A percentile compares a stretch with the other conserved stretches of the same genome.
Conservation (phyloP, 441 rosid species). For the Gossypium davidsonii region DNA sequence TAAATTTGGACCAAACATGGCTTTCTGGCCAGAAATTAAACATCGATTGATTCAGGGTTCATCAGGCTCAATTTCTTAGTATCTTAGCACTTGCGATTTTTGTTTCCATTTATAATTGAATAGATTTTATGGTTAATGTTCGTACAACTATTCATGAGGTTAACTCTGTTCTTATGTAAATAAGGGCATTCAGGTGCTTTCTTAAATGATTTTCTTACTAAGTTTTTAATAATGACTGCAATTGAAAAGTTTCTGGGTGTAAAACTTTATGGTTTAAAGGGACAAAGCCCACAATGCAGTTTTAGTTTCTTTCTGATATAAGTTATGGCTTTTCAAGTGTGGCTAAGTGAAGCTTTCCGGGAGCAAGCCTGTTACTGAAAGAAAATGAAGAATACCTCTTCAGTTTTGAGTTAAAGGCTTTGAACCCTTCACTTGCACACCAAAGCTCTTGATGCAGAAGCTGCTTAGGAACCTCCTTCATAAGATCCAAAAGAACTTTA, state of each 20-base stretch:
- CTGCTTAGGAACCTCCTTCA: constrained; percentile 92
- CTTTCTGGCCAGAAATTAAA: background rate
- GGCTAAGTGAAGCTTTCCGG: background rate
- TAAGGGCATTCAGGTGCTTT: constrained; percentile 2
- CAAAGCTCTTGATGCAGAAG: constrained; percentile 94
- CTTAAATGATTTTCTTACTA: background rate
- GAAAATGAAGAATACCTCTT: constrained; percentile 50
- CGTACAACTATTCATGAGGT: background rate
- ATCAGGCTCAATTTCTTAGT: background rate
- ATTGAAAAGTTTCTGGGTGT: background rate
- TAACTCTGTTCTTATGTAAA: background rate
- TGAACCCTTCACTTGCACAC: constrained; percentile 99
- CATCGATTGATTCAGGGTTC: background rate
- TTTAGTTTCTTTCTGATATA: background rate
- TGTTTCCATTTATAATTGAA: too few relatives aligned
- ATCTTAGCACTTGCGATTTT: background rate
- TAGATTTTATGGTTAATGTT: background rate
- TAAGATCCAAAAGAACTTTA: constrained; percentile 89
- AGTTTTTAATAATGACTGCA: background rate
- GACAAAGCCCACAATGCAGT: background rate
- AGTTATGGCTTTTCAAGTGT: background rate
- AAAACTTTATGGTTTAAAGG: background rate
- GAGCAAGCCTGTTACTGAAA: background rate
- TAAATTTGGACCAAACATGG: background rate
- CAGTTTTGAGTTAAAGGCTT: constrained; percentile 82